Evolutionary conservation across 2,329 filamentous ascomycete genomes (phyloP), one percentile per base, ranked within the genome.

Genomic region (Stachybotrys echinatus): DNA sequence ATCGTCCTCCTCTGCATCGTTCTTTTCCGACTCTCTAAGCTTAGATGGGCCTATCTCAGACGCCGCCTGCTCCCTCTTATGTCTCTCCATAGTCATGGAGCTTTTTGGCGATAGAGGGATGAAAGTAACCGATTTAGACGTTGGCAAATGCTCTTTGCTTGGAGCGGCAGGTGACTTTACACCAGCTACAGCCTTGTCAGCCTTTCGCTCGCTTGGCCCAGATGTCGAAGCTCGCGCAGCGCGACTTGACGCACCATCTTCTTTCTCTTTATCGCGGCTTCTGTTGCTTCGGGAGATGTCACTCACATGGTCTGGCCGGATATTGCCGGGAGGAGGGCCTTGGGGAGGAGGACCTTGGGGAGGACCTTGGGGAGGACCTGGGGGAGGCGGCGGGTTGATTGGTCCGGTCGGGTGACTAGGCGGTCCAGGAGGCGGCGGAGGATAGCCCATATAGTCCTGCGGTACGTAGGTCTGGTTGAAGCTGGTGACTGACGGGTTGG

Each of bases 61-160:
- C 12, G 23, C 51, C 21, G 58, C 61, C 19, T 72, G 67, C 12
- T 67, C 62, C 31, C 60, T 59, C 38, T 60, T 69, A 51, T 76
- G 75, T 22, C 66, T 61, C 19, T 66, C 62, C 58, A 78, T 71
- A 0, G 74, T 76, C 49, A 62, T 68, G 0, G 71, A 71, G 17
- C 74, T 77, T 48, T 74, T 70, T 1, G 76, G 76, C 3, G 76
- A 79, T 39, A 80, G 58, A 1, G 76, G 76, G 3, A 71, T 68
- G 49, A 78, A 80, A 2, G 64, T 56, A 1, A 79, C 74, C 1
- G 72, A 71, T 52, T 76, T 76, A 20, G 65, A 52, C 12, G 54
- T 52, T 56, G 42, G 39, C 2, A 37, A 37, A 18, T 44, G 42
- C 8, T 42, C 46, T 8, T 39, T 47, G 27, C 27, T 20, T 17